Base-by-base conservation (phyloP, 75 land plant species). In the Picea sitchensis region DNA sequence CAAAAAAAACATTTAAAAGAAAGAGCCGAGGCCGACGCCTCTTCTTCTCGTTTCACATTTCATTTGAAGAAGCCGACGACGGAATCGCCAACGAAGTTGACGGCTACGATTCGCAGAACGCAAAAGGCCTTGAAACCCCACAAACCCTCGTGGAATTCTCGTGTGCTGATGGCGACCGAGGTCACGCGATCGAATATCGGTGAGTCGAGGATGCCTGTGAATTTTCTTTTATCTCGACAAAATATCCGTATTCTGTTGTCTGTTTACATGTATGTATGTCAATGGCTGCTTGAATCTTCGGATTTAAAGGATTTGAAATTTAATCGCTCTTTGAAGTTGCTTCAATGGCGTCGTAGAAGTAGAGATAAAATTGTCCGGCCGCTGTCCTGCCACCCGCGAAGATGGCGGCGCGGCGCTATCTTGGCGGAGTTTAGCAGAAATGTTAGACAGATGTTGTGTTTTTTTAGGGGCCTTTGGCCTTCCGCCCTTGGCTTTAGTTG, bases 21-120 rank as follows among this genome's bases (percentile, higher is more conserved):
- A 51, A 51, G 56, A 51, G 56, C 12, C 56, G 11, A 51, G 11
- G 56, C 56, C 56, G 56, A 47, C 51, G 51, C 51, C 51, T 47
- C 51, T 47, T 47, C 51, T 47, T 47, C 51, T 47, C 51, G 56
- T 51, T 51, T 51, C 11, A n/a, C 11, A 51, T 51, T 51, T 8
- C 56, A 51, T 51, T 51, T 51, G 56, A 51, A 51, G 56, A 51
- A 51, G 56, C 56, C 72, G 23, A 41, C 73, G 54, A 41, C 47
- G 73, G 73, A 71, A 71, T 71, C 73, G n/a, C 17, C 47, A n/a
- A 14, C 73, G 44, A 71, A 71, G 73, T 38, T 71, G 73, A 71
- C 51, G 73, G 73, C 73, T 12, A 20, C n/a, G 47, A 38, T 17
- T 69, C 38, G 9, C 4, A 51, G 56, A 51, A 51, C 56, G 56